Percentiles rank a stretch among this genome's conserved stretches.
Conservation (phyloP, 495 filamentous ascomycete species). For the Penicillium maclennaniae region DNA sequence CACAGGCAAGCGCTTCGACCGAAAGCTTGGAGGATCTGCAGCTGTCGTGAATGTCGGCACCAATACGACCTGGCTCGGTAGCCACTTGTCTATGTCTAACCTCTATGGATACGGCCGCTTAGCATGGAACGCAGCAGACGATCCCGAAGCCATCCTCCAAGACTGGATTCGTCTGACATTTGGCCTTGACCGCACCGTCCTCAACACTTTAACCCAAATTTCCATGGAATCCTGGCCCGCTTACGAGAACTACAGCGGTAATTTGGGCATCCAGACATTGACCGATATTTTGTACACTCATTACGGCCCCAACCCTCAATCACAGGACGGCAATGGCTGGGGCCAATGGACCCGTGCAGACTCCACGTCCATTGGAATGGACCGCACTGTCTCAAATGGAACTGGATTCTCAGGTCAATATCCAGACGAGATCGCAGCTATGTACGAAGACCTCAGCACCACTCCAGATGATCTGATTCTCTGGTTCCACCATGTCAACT, state of each 20-base stretch:
- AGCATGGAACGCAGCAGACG: conserved; percentile 55
- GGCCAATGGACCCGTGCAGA: conserved; percentile 72
- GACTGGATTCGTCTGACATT: conserved; percentile 70
- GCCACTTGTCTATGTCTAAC: conserved; percentile 67
- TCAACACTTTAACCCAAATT: conserved; percentile 57
- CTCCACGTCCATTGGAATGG: conserved; percentile 60
- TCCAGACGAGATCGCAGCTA: conserved; percentile 51
- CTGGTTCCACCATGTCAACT: conserved; percentile 75
- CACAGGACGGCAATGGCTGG: conserved; percentile 65
- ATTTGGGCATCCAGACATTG: conserved; percentile 67
- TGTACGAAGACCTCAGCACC: conserved; percentile 57
- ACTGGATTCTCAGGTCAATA: conserved; percentile 66
- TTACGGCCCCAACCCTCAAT: conserved; percentile 63
- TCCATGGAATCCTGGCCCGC: conserved; percentile 68
- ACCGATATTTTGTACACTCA: conserved; percentile 64
- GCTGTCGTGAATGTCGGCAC: conserved; percentile 68
- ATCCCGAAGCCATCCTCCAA: conserved; percentile 48
- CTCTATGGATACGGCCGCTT: conserved; percentile 65
- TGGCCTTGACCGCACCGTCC: conserved; percentile 45
- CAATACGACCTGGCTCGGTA: conserved; percentile 64
- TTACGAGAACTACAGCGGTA: conserved; percentile 68
- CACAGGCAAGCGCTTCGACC: conserved; percentile 55
- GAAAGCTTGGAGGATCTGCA: conserved; percentile 57
- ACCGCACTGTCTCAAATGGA: conserved; percentile 63
- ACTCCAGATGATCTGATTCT: conserved; percentile 67